Base-by-base conservation (phyloP, 179 eudicot species). In the Beta corolliflora region DNA sequence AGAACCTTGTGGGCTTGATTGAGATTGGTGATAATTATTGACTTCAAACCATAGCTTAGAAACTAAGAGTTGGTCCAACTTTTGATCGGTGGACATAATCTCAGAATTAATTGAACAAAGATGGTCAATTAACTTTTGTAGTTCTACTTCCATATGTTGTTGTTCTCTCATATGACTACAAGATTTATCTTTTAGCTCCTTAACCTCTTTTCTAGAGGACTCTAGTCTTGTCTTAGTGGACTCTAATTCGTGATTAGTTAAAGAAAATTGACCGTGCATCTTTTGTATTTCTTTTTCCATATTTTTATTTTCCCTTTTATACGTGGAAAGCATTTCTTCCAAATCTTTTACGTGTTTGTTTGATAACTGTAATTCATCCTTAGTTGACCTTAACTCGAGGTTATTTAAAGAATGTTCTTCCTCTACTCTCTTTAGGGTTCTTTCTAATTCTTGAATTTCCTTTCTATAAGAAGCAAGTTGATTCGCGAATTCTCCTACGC, bases 181-280 rank as follows among this genome's bases (percentile, higher is more conserved):
- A 36, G 72, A 50, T 82, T 71, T 64, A 52, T 52, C 46, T 71
- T 77, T 72, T 16, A 82, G 73, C 66, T 82, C 84, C 14, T 61
- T 31, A 52, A 82, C 29, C 19, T 71, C n/a, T 9, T 65, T 50
- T 36, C 16, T 60, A 2, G 77, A 82, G 53, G 48, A 19, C 1
- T 71, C 81, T 31, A 82, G 3, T 19, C 67, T 14, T 8, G 52
- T 23, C 55, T 77, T 82, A 14, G 77, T 60, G 12, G 13, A 41
- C 58, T 60, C 55, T 77, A 82, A 23, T 21, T 82, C 81, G 1
- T 16, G 25, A 36, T 21, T 82, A n/a, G 48, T 6, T 44, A 60
- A 31, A 6, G 58, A 61, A 61, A 82, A 55, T 36, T 44, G 77
- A 44, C 63, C 71, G 36, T 46, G 46, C 3, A 75, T 5, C n/a